Percentiles rank a stretch among this genome's conserved stretches.
Evolutionary conservation across 352 stramenopile species (phyloP).

Genomic region (Phytophthora cactorum): DNA sequence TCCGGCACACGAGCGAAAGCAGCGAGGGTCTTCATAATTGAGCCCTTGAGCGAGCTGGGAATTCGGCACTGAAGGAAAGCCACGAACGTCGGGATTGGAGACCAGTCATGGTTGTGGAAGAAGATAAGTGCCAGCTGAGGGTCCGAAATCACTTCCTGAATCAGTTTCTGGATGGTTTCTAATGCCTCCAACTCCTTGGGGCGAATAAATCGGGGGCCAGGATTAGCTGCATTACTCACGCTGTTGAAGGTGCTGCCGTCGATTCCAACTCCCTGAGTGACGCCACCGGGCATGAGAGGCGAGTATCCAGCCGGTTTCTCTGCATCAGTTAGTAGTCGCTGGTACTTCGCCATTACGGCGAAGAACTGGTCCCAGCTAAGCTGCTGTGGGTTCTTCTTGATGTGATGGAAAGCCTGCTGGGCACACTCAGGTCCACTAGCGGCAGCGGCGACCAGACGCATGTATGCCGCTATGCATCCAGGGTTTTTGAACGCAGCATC

Average conservation of each 20-base stretch:
- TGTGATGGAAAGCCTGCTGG: conserved; percentile 82
- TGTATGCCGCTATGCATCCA: conserved; percentile 73
- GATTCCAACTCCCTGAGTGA: conserved; percentile 35
- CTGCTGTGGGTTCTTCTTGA: conserved; percentile 84
- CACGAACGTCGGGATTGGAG: conserved; percentile 82
- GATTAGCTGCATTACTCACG: conserved; percentile 27
- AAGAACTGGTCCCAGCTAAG: conserved; percentile 90
- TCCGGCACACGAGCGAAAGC: conserved; percentile 78
- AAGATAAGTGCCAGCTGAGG: conserved; percentile 81
- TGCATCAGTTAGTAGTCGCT: conserved; percentile 75
- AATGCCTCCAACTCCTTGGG: conserved; percentile 85
- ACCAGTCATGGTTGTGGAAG: conserved; percentile 89
- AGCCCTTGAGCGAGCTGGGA: conserved; percentile 82
- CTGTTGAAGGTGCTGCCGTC: conserved; percentile 36
- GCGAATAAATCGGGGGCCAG: conserved; percentile 74
- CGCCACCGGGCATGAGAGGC: conserved; percentile 43
- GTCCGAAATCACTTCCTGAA: conserved; percentile 80
- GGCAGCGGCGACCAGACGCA: conserved; percentile 73
- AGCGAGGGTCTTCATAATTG: conserved; percentile 87
- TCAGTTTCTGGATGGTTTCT: conserved; percentile 80
- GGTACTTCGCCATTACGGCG: conserved; percentile 84
- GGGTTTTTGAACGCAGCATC: conserved; percentile 82
- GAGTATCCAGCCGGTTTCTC: conserved; percentile 57
- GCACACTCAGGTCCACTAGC: conserved; percentile 73
- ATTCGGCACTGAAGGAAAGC: conserved; percentile 85